Base-by-base conservation (phyloP, 495 filamentous ascomycete genomes). In the Hypoxylon rickii region DNA sequence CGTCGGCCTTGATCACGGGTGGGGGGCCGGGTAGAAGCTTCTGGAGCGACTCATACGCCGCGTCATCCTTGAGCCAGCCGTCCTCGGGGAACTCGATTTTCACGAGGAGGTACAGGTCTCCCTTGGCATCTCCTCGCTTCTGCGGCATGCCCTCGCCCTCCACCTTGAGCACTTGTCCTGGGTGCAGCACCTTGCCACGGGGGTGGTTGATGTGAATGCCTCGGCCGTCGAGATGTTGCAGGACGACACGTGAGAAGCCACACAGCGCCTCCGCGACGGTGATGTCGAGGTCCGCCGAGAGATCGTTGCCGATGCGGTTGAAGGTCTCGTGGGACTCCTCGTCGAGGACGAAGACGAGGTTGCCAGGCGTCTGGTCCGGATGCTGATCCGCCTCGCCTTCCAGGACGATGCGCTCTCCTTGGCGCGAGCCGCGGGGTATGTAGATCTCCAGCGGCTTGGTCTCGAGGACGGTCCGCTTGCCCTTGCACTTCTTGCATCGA, bases 401-500 rank as follows among this genome's bases (percentile, higher is more conserved):
- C 18, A 97, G 75, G 10, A 95, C 84, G 58, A 98, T 96, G 44
- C 83, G 83, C 51, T 97, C 94, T 49, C 93, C 93, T 69, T 94
- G 84, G 77, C 83, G 84, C 29, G 92, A 87, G 37, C 94, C 94
- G 32, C 87, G 86, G 22, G 94, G 91, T 51, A 98, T 96, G 74
- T 97, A 97, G 31, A 98, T 84, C 72, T 98, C 95, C 37, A 98
- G 74, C 10, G 94, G 87, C 76, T 97, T 98, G 72, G 87, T 93
- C 69, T 90, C 86, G 67, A 89, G 84, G 24, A 80, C 77, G 3
- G 89, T 88, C 44, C 88, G 82, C 66, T 87, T 85, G 38, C 94
- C 94, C 75, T 97, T 96, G 83, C 95, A 98, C 79, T 95, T 96
- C 79, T 92, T 95, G 79, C 94, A 98, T 68, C 89, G 88, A 56